These are phyloP conservation scores for Rubus parviflorus DNA, from an alignment of 306 rosid species.

Conservation along the genomic window DNA sequence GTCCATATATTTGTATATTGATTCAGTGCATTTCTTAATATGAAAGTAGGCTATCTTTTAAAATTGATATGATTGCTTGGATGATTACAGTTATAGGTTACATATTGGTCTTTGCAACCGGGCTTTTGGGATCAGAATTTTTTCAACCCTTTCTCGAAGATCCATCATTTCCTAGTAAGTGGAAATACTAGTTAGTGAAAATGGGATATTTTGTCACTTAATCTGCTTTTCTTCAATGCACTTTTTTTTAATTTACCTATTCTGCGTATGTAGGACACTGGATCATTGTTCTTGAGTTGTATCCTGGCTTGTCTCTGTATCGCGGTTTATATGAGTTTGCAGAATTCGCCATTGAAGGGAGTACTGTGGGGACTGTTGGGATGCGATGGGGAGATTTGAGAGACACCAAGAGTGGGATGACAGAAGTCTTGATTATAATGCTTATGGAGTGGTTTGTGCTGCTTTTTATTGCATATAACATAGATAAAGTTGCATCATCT, in stretches of 20 bases:
- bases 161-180: constrained; percentile 70
- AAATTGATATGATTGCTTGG: constrained; percentile 3
- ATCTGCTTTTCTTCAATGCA: constrained; percentile 2
- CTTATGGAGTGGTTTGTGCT: constrained; percentile 65
- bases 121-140: constrained; percentile 65
- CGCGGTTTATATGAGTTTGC: constrained; percentile 81
- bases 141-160: constrained; percentile 67
- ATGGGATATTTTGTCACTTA: neutral
- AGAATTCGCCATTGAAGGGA: constrained; percentile 47
- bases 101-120: constrained; percentile 71
- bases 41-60: neutral
- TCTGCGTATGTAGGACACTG: constrained; percentile 42
- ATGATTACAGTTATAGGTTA: constrained; percentile 58
- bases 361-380: constrained; percentile 54
- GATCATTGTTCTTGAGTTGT: constrained; percentile 72
- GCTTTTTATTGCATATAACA: constrained; percentile 58
- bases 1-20: neutral
- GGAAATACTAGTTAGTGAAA: constrained; percentile 11
- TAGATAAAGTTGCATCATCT: constrained; percentile 59
- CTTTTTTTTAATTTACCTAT: neutral
- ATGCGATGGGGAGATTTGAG: constrained; percentile 78
- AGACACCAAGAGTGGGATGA: constrained; percentile 64
- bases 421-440: constrained; percentile 62
- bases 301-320: constrained; percentile 75
- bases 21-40: neutral